These are phyloP conservation scores for Schizonepeta tenuifolia DNA, from an alignment of 257 asterid species.

Conservation along the genomic window DNA sequence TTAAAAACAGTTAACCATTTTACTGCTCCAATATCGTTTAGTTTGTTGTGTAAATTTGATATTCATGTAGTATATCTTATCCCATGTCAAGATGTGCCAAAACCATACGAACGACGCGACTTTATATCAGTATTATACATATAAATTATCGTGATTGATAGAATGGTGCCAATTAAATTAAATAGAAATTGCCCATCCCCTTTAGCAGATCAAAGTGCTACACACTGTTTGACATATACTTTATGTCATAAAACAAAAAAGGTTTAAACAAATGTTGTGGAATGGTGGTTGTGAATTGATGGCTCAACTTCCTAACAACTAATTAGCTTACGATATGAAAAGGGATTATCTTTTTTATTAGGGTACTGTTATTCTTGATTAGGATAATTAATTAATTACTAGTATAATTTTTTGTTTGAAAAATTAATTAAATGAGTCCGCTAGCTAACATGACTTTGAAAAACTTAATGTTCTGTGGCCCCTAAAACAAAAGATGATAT, in stretches of 20 bases:
- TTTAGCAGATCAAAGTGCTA: background rate
- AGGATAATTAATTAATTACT: conserved; percentile 12
- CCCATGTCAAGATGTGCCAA: background rate
- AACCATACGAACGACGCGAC: background rate
- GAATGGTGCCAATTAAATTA: background rate
- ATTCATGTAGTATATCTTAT: background rate
- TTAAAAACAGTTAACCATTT: background rate
- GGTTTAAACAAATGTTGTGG: conserved; percentile 22
- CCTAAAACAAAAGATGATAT: conserved; percentile 27
- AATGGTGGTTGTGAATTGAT: conserved; percentile 59
- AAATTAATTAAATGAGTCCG: conserved; percentile 4
- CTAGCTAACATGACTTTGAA: background rate
- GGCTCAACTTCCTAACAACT: conserved; percentile 58
- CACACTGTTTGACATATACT: conserved; percentile 24
- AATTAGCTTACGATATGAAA: conserved; percentile 29
- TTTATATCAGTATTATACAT: background rate
- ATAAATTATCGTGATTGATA: too few relatives aligned
- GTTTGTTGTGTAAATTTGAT: background rate
- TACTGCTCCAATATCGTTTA: background rate
- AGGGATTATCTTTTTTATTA: conserved; percentile 26
- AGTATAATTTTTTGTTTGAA: background rate
- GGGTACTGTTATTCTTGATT: conserved; percentile 33
- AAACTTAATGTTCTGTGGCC: conserved; percentile 41
- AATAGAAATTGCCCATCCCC: background rate
- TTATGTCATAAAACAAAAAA: conserved; percentile 1